Conservation (phyloP, 148 eudicot species). For the Camellia lanceoleosa region DNA sequence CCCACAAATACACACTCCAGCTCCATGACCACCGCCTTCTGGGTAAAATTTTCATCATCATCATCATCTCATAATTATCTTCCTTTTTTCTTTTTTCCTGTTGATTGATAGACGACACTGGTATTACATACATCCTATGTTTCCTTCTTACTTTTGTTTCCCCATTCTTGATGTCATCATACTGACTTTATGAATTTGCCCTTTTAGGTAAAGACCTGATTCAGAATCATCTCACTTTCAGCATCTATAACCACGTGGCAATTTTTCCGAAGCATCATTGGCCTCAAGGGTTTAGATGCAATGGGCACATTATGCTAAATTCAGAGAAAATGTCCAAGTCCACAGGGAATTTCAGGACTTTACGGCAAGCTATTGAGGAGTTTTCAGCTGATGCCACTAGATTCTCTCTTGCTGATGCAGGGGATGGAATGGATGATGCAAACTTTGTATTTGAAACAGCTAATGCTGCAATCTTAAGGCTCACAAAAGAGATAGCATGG, state of each 20-base stretch:
- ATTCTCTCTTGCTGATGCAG: constrained; percentile 91
- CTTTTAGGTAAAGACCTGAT: constrained; percentile 85
- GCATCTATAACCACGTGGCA: constrained; percentile 86
- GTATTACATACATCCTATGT: not conserved
- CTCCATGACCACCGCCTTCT: not conserved
- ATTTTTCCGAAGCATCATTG: constrained; percentile 69
- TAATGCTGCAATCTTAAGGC: constrained; percentile 83
- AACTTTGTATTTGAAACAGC: constrained; percentile 93
- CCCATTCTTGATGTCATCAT: not conserved
- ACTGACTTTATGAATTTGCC: not conserved
- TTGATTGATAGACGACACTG: not conserved
- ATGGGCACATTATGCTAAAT: constrained; percentile 84
- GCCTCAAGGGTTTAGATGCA: constrained; percentile 92
- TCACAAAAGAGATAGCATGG: constrained; percentile 82
- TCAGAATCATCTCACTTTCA: constrained; percentile 90
- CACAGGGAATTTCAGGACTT: constrained; percentile 81
- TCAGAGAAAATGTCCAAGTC: constrained; percentile 98
- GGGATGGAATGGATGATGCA: constrained; percentile 96
- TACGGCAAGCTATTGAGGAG: constrained; percentile 71
- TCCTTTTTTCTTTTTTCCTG: not conserved
- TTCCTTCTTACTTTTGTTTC: not conserved
- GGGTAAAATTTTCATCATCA: not conserved
- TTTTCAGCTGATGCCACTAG: constrained; percentile 86
- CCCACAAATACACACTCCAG: no score
- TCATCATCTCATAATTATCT: not conserved